Evolutionary conservation across 495 filamentous ascomycete genomes (phyloP), one percentile per base, ranked within the genome.

Genomic region (Aspergillus wentii): DNA sequence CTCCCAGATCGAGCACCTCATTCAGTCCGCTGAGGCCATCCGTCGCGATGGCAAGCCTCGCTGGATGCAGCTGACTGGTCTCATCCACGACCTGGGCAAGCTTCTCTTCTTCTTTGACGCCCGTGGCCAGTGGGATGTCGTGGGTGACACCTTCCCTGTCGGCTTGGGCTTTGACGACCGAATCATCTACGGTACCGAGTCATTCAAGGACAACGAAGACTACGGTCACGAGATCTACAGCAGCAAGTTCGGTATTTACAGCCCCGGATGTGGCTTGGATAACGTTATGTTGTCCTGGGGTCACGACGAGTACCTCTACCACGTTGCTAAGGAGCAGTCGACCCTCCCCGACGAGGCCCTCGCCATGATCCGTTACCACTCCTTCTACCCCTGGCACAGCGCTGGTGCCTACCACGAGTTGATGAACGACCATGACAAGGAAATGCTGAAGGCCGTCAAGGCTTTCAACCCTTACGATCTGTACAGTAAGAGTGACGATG

Each of bases 31-130:
- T 17, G 88, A 95, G 53, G 87, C 88, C 1, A 89, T 94, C 52
- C 79, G 86, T 13, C 78, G 83, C 26, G 88, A 92, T 51, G 86
- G 88, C 47, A 92, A 94, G 68, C 88, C 88, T 5, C 74, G 85
- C 22, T 95, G 88, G 88, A 91, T 94, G 85, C 88, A 94, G 59
- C 64, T 94, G 15, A 85, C 80, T 0, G 88, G 88, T 1, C 72
- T 94, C n/a, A 83, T 95, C 46, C 88, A 95, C 59, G 88, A 94
- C 46, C 71, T 94, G 10, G 88, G 88, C 46, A 95, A 94, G 63
- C 74, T 94, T 11, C 76, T 94, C 21, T 91, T 79, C 72, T 89
- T 92, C 65, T 86, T 80, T 59, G 82, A 77, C 34, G 85, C 82
- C 8, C 62, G 82, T 40, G 87, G 88, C 31, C 88, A 95, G 57